Evolutionary conservation across 306 rosid genomes (phyloP).

Genomic region (Betula pendula): DNA sequence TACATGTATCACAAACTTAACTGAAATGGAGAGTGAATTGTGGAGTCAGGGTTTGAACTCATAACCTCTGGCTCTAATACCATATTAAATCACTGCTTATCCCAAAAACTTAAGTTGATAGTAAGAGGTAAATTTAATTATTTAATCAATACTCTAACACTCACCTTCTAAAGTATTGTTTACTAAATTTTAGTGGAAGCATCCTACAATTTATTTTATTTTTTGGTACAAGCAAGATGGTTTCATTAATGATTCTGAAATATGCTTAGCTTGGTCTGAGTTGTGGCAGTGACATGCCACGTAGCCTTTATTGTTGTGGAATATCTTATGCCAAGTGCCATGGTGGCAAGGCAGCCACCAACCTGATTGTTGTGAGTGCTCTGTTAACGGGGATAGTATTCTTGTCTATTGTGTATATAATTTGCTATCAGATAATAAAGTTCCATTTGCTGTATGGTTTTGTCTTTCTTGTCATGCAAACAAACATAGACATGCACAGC

Average conservation of each 20-base stretch:
- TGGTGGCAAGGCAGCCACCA: not conserved
- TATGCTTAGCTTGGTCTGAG: not conserved
- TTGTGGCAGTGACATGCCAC: not conserved
- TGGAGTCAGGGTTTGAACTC: too few species aligned
- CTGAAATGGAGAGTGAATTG: too few species aligned
- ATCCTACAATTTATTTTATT: too few species aligned
- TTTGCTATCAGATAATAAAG: not conserved
- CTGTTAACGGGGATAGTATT: not conserved
- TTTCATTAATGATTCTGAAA: too few species aligned
- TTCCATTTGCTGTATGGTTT: not conserved
- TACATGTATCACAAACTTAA: too few species aligned
- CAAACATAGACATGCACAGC: too few species aligned
- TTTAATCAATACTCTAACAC: too few species aligned
- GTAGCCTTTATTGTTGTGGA: not conserved
- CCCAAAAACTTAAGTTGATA: too few species aligned
- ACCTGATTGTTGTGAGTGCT: not conserved
- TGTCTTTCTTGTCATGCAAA: not conserved
- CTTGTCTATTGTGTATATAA: not conserved
- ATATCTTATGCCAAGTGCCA: not conserved
- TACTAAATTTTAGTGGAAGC: not conserved
- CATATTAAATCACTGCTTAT: too few species aligned
- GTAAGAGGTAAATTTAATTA: too few species aligned
- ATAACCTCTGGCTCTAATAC: too few species aligned
- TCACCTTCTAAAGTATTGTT: not conserved
- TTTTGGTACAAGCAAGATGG: too few species aligned